Conservation (phyloP, 257 asterid genomes). For the Solanum raphanifolium region DNA sequence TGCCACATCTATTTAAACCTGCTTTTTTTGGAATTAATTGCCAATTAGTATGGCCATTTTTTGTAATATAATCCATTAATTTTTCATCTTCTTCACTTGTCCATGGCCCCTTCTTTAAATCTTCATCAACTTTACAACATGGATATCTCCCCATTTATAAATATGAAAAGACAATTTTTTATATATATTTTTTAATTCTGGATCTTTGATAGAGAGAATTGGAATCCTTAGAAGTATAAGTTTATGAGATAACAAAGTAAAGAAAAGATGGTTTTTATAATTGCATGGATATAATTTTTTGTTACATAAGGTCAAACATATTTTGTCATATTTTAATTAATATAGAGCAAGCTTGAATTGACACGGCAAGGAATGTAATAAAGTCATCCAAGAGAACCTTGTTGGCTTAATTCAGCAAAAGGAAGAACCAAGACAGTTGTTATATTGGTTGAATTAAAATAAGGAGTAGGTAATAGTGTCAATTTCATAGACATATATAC, state of each 20-base stretch:
- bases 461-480: not conserved
- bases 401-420: not conserved
- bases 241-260: not conserved
- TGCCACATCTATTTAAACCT: slow-evolving; percentile 27
- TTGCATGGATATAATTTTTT: not conserved
- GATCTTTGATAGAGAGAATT: not conserved
- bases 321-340: not conserved
- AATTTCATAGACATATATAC: not conserved
- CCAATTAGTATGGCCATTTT: slow-evolving; percentile 26
- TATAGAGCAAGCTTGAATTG: not conserved
- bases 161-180: not conserved
- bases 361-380: slow-evolving; percentile 1
- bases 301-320: slow-evolving; percentile 4
- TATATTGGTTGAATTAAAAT: not conserved
- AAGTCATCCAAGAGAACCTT: not conserved
- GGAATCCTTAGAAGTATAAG: not conserved
- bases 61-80: slow-evolving; percentile 10
- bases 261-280: not conserved
- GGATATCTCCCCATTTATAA: slow-evolving; percentile 15
- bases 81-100: slow-evolving; percentile 20
- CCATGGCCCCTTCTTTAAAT: slow-evolving; percentile 32
- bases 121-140: slow-evolving; percentile 3
- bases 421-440: not conserved
- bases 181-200: too few species aligned
- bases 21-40: slow-evolving; percentile 19